Base-by-base conservation (phyloP, 1,284 basidiomycete species). In the Sporisorium sorghi region DNA sequence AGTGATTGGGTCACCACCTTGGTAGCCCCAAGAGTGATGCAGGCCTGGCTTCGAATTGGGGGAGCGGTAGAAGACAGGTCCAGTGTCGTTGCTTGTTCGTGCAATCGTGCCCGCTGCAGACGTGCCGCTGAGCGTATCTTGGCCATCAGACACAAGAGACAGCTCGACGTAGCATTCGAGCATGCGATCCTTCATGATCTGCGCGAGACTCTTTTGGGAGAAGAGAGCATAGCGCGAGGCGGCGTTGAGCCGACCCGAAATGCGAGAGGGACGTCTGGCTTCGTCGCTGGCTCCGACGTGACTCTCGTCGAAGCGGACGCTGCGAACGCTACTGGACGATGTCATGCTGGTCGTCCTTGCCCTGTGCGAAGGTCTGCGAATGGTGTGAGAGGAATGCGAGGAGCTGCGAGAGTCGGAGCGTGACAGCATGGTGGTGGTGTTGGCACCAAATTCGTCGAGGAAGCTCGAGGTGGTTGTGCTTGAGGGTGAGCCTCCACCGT, bases 131-230 rank as follows among this genome's bases (percentile, higher is more conserved):
- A n/a, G n/a, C n/a, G 14, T 33, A 11, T 46, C 33, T 8, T 19
- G 23, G 5, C 11, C 2, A 17, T 32, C 33, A 15, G 53, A 28
- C 1, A 11, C 28, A 17, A 72, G 21, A 8, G 69, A 61, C 2
- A 74, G 52, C 52, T 74, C 67, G 15, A 70, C 72, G 28, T 52
- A 67, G 52, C 72, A 74, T 24, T 65, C 62, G 8, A 74, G 56
- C 56, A 74, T 65, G 35, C 72, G 72, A 52, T 74, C 67, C 35
- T 66, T 53, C 67, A 74, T 74, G 62, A 74, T 70, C 35, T 66
- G 66, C 2, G 33, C 48, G 15, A 70, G 53, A 26, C 59, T 59
- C 57, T 70, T 74, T 17, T 67, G 62, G 14, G 59, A 56, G 37
- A 65, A 70, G 32, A 70, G 58, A 21, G 44, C 35, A 24, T 67